These are phyloP conservation scores for Onygena corvina DNA, from an alignment of 2,329 filamentous ascomycete species.

Conservation along the genomic window DNA sequence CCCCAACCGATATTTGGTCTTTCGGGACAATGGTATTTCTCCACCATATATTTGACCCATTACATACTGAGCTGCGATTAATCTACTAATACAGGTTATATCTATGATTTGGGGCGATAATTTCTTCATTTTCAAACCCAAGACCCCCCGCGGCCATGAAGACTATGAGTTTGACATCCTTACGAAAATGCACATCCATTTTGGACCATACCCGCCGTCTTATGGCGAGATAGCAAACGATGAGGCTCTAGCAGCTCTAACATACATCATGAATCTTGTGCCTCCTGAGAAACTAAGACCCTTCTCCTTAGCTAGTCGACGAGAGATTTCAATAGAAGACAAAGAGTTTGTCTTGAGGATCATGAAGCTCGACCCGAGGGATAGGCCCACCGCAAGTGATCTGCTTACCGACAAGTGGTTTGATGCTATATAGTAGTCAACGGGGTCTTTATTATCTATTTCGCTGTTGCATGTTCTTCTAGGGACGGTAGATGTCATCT, in stretches of 20 bases:
- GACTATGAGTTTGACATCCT: constrained; percentile 11
- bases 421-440: background rate
- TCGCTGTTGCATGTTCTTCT: too few species aligned
- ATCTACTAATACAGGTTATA: constrained; percentile 6
- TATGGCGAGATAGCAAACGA: constrained; percentile 14
- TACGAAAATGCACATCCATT: constrained; percentile 4
- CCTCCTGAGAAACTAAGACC: constrained; percentile 20
- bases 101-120: constrained; percentile 9
- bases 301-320: constrained; percentile 17
- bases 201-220: constrained; percentile 13
- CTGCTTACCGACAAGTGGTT: background rate
- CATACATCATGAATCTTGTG: constrained; percentile 13
- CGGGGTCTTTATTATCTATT: too few species aligned
- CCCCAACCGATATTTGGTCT: constrained; percentile 21
- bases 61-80: background rate
- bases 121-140: constrained; percentile 11
- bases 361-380: constrained; percentile 36
- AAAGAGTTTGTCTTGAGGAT: constrained; percentile 30
- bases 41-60: background rate
- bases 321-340: constrained; percentile 24
- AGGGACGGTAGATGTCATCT: too few species aligned
- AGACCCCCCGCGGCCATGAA: constrained; percentile 6
- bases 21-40: constrained; percentile 17
- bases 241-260: constrained; percentile 9
- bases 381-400: constrained; percentile 29